phyloP scores from a whole-genome alignment of 2,329 filamentous ascomycete species.

The Zasmidium citrigriseum region DNA sequence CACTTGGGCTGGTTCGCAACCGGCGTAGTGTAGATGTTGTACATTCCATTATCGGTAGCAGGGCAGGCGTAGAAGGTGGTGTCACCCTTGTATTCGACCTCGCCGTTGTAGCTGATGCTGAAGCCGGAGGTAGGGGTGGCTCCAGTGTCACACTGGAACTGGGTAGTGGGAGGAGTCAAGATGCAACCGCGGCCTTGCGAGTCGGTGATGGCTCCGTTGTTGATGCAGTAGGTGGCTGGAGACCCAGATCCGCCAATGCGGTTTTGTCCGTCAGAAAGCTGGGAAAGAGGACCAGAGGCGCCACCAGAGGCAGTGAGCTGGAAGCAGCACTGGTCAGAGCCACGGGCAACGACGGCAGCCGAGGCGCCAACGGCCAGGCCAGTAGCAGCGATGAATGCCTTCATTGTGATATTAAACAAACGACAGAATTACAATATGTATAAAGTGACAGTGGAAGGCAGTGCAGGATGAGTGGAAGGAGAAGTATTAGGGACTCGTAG shows the following conservation, averaged over 20 bases:
- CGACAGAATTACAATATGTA: not conserved
- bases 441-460: slow-evolving; percentile 8
- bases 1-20: slow-evolving; percentile 21
- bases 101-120: slow-evolving; percentile 38
- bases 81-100: slow-evolving; percentile 48
- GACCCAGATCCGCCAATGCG: slow-evolving; percentile 8
- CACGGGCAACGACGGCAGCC: slow-evolving; percentile 10
- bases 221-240: slow-evolving; percentile 11
- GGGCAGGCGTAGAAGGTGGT: slow-evolving; percentile 61
- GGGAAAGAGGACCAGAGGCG: slow-evolving; percentile 9
- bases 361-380: slow-evolving; percentile 10
- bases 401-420: not conserved
- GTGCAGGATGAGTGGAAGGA: not conserved
- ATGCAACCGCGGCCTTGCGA: slow-evolving; percentile 8
- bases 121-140: slow-evolving; percentile 57
- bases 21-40: slow-evolving; percentile 23
- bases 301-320: slow-evolving; percentile 12
- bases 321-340: slow-evolving; percentile 18
- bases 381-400: slow-evolving; percentile 1
- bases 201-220: slow-evolving; percentile 9
- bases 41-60: not conserved
- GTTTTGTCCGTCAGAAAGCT: slow-evolving; percentile 13
- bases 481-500: not conserved
- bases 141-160: slow-evolving; percentile 63
- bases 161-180: slow-evolving; percentile 34